These are phyloP conservation scores for Linum lewisii DNA, from an alignment of 345 rosid genomes.

Conservation along the genomic window DNA sequence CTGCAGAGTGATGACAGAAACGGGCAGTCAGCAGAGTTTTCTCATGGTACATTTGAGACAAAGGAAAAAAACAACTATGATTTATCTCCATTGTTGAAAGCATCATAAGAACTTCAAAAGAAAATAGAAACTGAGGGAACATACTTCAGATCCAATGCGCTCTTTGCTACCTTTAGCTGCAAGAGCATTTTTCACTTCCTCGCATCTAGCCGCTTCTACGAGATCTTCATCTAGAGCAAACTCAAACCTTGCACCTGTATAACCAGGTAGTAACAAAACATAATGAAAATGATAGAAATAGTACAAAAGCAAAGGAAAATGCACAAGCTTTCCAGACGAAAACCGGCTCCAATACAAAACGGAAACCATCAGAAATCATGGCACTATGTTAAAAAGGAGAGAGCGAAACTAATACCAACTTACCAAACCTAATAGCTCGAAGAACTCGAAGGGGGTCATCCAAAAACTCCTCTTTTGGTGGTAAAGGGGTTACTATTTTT, in stretches of 20 bases:
- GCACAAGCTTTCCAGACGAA: not conserved
- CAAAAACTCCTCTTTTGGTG: slow-evolving; percentile 76
- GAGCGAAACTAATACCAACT: slow-evolving; percentile 4
- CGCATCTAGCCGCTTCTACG: slow-evolving; percentile 57
- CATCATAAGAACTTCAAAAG: not conserved
- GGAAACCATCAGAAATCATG: too few species aligned
- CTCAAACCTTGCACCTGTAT: too few species aligned
- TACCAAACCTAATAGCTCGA: slow-evolving; percentile 97
- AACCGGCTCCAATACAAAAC: not conserved
- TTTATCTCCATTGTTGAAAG: too few species aligned
- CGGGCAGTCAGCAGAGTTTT: slow-evolving; percentile 7
- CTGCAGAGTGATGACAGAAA: slow-evolving; percentile 35
- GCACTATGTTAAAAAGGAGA: too few species aligned
- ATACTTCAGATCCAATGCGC: slow-evolving; percentile 85
- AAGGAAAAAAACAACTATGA: not conserved
- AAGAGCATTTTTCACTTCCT: slow-evolving; percentile 78
- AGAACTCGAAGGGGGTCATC: slow-evolving; percentile 96
- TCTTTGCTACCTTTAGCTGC: slow-evolving; percentile 81
- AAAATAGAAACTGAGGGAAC: slow-evolving; percentile 18
- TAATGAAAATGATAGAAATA: not conserved
- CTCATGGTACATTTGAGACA: not conserved
- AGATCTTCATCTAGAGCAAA: slow-evolving; percentile 72
- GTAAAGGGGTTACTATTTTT: slow-evolving; percentile 78
- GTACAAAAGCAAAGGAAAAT: too few species aligned
- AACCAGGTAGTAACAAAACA: not conserved